Percentiles rank a stretch among this genome's conserved stretches.
These are phyloP conservation scores for Colletotrichum musae DNA, from an alignment of 2,329 filamentous ascomycete species.

Conservation along the genomic window DNA sequence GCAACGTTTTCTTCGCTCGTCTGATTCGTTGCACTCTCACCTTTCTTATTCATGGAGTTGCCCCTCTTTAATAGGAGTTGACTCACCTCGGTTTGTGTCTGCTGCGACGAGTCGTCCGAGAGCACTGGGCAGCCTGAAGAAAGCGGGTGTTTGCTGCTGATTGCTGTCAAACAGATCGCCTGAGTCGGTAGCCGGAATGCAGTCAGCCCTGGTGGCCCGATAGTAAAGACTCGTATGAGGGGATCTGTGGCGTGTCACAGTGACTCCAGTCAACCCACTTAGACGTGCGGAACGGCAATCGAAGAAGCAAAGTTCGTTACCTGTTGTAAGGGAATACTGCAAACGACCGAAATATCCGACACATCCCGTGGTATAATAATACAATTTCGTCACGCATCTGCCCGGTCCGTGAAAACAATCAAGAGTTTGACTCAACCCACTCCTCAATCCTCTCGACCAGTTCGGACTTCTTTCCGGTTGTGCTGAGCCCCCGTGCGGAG, in stretches of 20 bases:
- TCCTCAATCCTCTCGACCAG: conserved; percentile 69
- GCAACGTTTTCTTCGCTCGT: conserved; percentile 4
- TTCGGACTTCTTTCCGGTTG: conserved; percentile 67
- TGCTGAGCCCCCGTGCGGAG: conserved; percentile 62
- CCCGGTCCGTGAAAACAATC: conserved; percentile 20
- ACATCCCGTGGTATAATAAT: conserved; percentile 22
- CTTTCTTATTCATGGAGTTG: background rate
- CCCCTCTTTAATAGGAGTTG: conserved; percentile 8
- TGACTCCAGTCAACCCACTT: background rate
- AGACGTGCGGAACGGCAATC: background rate
- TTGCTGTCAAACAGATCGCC: too few relatives aligned
- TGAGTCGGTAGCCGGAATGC: too few relatives aligned
- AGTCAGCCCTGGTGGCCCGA: too few relatives aligned
- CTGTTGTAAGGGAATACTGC: background rate
- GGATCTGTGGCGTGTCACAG: background rate
- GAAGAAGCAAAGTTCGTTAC: background rate
- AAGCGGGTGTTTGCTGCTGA: too few relatives aligned
- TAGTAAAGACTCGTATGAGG: too few relatives aligned
- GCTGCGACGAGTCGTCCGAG: too few relatives aligned
- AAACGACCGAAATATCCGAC: background rate
- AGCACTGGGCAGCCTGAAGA: too few relatives aligned
- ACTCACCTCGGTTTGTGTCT: background rate
- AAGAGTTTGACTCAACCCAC: conserved; percentile 66
- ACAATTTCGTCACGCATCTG: conserved; percentile 14
- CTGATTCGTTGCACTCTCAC: background rate